A percentile compares a stretch with the other conserved stretches of the same genome.
Evolutionary conservation across 352 stramenopile species (phyloP).

Genomic region (Blastocystis hominis): DNA sequence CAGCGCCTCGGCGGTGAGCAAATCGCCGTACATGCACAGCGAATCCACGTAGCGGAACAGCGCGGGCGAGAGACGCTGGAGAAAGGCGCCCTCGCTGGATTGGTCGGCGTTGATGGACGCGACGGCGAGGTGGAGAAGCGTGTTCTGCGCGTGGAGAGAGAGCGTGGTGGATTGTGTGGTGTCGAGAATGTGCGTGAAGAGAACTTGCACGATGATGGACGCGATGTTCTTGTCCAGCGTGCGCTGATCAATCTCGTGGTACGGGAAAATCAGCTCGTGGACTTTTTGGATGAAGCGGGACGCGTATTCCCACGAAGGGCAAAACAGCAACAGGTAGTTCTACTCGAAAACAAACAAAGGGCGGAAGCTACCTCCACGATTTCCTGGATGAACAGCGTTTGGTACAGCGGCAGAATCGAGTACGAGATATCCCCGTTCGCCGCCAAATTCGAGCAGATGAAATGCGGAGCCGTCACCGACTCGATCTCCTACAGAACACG

Average conservation of each 20-base stretch:
- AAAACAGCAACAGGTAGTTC: neutral
- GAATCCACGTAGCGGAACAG: slow-evolving; percentile 37
- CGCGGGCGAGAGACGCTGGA: slow-evolving; percentile 26
- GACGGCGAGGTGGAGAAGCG: neutral
- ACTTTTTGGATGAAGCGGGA: neutral
- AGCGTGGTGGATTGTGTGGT: neutral
- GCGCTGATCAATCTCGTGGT: slow-evolving; percentile 4
- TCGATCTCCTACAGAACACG: neutral
- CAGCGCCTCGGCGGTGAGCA: neutral
- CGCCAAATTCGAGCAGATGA: slow-evolving; percentile 11
- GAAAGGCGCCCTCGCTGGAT: neutral
- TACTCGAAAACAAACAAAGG: neutral
- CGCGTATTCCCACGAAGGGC: neutral
- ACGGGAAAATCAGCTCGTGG: neutral
- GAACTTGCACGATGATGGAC: slow-evolving; percentile 22
- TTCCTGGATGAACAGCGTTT: neutral
- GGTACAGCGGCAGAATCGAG: slow-evolving; percentile 4
- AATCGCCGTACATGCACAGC: neutral
- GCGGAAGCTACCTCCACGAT: neutral
- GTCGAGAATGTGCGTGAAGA: slow-evolving; percentile 11
- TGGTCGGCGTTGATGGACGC: neutral
- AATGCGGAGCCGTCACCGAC: neutral
- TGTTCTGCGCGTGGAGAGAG: neutral
- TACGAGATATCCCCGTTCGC: neutral
- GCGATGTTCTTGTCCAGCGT: slow-evolving; percentile 34